These are phyloP conservation scores for Silene vulgaris DNA, from an alignment of 179 eudicot genomes.

Conservation along the genomic window DNA sequence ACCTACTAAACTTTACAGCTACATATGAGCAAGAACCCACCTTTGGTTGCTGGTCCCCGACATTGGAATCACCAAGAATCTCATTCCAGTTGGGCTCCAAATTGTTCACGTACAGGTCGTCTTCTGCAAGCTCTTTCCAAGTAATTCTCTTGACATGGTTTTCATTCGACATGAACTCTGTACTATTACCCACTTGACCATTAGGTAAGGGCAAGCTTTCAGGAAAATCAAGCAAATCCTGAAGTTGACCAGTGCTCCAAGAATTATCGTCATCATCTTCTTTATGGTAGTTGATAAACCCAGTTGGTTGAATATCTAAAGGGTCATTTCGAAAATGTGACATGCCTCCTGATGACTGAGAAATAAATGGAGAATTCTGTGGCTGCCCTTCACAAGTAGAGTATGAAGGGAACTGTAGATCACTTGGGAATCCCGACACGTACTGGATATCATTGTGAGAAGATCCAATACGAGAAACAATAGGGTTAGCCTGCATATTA, in stretches of 20 bases:
- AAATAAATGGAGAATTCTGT: conserved; percentile 33
- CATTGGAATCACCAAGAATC: conserved; percentile 39
- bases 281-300: conserved; percentile 32
- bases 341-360: conserved; percentile 34
- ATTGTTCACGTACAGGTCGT: conserved; percentile 37
- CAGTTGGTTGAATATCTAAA: conserved; percentile 29
- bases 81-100: conserved; percentile 50
- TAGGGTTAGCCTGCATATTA: conserved; percentile 25
- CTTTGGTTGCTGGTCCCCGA: conserved; percentile 37
- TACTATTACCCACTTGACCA: conserved; percentile 34
- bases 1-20: not conserved
- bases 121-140: conserved; percentile 46
- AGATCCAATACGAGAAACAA: conserved; percentile 27
- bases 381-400: conserved; percentile 34
- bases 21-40: conserved; percentile 24
- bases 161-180: conserved; percentile 31
- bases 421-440: conserved; percentile 40
- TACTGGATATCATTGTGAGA: conserved; percentile 25
- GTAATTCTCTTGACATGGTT: conserved; percentile 37
- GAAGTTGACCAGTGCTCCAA: conserved; percentile 48
- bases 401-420: conserved; percentile 38
- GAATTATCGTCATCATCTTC: conserved; percentile 37
- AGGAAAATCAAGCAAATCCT: conserved; percentile 46
- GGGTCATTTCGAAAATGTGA: conserved; percentile 21
- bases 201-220: conserved; percentile 32